Conservation (phyloP, 2,329 filamentous ascomycete species). For the Fusarium fracticaudum region DNA sequence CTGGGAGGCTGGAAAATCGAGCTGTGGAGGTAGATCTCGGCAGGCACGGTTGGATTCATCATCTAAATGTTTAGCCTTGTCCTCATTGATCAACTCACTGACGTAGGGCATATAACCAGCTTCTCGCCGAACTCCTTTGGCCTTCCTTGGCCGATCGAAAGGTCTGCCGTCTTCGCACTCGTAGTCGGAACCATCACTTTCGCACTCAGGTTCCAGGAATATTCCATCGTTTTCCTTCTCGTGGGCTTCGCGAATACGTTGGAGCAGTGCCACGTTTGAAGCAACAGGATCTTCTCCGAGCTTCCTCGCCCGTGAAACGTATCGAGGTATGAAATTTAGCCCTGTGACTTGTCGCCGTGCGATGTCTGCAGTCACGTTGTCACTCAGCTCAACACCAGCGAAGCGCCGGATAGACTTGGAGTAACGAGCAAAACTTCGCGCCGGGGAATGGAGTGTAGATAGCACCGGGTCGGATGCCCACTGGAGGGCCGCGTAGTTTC, state of each 20-base stretch:
- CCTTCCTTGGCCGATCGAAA: constrained; percentile 27
- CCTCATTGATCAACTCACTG: background rate
- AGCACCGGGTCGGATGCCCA: constrained; percentile 51
- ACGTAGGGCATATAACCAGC: too few species aligned
- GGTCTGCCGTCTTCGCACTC: constrained; percentile 13
- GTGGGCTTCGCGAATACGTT: background rate
- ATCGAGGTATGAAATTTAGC: constrained; percentile 13
- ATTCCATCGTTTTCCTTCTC: too few species aligned
- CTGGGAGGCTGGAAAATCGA: background rate
- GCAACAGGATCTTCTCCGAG: constrained; percentile 37
- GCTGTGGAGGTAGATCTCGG: constrained; percentile 15
- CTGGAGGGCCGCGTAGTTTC: constrained; percentile 46
- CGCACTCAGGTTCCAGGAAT: constrained; percentile 2
- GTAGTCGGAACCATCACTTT: constrained; percentile 28
- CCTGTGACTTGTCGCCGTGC: background rate
- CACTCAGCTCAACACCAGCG: background rate
- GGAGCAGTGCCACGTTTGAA: background rate
- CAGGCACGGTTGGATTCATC: constrained; percentile 11
- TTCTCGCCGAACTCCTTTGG: background rate
- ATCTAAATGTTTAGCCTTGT: background rate
- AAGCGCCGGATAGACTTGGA: constrained; percentile 23
- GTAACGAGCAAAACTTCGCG: constrained; percentile 32
- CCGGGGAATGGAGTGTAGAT: constrained; percentile 49
- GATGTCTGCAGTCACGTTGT: background rate
- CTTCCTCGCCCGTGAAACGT: constrained; percentile 36